Conservation (phyloP, 2,329 filamentous ascomycete genomes). For the Dactylellina haptotyla region DNA sequence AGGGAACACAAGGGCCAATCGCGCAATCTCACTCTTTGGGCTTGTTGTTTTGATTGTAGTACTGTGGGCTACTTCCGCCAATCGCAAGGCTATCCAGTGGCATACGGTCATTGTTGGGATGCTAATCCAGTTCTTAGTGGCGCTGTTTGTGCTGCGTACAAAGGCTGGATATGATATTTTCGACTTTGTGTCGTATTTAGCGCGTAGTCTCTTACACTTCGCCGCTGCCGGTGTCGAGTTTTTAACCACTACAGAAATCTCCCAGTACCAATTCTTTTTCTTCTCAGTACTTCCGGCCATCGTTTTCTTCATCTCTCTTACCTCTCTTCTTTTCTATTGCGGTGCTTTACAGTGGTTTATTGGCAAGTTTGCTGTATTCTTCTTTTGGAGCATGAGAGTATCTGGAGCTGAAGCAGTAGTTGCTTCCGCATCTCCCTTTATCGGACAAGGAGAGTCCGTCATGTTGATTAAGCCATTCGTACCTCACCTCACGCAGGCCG, state of each 20-base stretch:
- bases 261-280: constrained; percentile 73
- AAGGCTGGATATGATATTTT: constrained; percentile 88
- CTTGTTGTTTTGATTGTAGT: constrained; percentile 74
- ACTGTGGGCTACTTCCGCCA: constrained; percentile 77
- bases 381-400: constrained; percentile 88
- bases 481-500: constrained; percentile 82
- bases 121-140: constrained; percentile 86
- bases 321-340: constrained; percentile 84
- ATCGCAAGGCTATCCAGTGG: constrained; percentile 74
- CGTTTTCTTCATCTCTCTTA: constrained; percentile 95
- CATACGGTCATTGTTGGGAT: constrained; percentile 88
- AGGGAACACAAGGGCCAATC: constrained; percentile 82
- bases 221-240: constrained; percentile 78
- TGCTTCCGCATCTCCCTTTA: constrained; percentile 90
- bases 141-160: constrained; percentile 86
- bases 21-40: constrained; percentile 82
- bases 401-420: constrained; percentile 94
- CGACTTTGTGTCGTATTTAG: constrained; percentile 82
- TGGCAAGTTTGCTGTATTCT: constrained; percentile 84
- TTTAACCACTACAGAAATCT: constrained; percentile 68
- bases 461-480: constrained; percentile 92
- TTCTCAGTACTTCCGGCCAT: constrained; percentile 85
- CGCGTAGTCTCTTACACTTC: constrained; percentile 78
- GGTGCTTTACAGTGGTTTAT: constrained; percentile 90
- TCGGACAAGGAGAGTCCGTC: constrained; percentile 91